Percentiles rank a stretch among this genome's conserved stretches.
These are phyloP conservation scores for Aureoboletus auriporus DNA, from an alignment of 768 basidiomycete genomes.

Conservation along the genomic window DNA sequence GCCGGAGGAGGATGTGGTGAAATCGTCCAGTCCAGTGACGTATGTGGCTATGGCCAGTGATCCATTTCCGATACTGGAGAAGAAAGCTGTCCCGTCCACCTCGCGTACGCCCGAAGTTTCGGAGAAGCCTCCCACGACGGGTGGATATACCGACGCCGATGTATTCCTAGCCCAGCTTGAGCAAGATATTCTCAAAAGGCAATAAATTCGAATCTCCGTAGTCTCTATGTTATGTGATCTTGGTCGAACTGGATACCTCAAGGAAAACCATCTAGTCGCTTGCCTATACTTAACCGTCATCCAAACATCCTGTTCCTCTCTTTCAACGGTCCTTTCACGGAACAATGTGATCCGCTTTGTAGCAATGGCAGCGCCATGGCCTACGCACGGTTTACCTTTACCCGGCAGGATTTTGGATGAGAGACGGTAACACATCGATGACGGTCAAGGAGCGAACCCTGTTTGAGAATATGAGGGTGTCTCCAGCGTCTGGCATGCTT, in stretches of 20 bases:
- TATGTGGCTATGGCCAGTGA: constrained; percentile 31
- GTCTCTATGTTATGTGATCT: neutral
- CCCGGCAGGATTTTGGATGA: constrained; percentile 32
- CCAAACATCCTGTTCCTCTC: constrained; percentile 33
- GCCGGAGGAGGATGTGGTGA: constrained; percentile 3
- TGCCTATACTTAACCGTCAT: constrained; percentile 42
- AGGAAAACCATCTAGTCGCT: constrained; percentile 37
- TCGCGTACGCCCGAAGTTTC: constrained; percentile 19
- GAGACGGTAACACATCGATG: constrained; percentile 39
- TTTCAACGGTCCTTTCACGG: constrained; percentile 34
- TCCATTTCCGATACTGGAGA: constrained; percentile 52
- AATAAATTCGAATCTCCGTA: neutral
- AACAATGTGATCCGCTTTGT: constrained; percentile 44
- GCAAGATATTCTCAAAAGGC: constrained; percentile 46
- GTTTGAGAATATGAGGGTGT: constrained; percentile 52
- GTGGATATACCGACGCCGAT: constrained; percentile 40
- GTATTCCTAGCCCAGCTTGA: constrained; percentile 64
- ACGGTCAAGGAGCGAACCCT: constrained; percentile 45
- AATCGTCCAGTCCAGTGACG: neutral
- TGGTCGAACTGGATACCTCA: constrained; percentile 40
- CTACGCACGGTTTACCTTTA: constrained; percentile 50
- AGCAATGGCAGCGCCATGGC: constrained; percentile 42
- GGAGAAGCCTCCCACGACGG: constrained; percentile 23
- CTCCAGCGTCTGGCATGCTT: constrained; percentile 54
- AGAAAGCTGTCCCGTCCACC: constrained; percentile 16